phyloP scores from a whole-genome alignment of 768 basidiomycete genomes.

The Trametes maxima region DNA sequence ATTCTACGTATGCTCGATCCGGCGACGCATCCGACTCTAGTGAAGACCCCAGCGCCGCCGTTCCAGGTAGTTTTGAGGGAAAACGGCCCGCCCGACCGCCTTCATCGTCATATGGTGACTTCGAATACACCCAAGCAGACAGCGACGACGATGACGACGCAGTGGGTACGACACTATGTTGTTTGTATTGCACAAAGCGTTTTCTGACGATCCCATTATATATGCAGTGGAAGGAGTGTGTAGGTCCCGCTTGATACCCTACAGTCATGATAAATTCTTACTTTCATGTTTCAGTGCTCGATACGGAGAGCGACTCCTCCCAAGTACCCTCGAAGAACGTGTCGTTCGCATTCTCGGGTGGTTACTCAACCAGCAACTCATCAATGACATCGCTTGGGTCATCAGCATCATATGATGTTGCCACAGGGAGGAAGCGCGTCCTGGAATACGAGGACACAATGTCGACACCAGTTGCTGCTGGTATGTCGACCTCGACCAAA shows the following conservation, averaged over 20 bases:
- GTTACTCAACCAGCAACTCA: neutral
- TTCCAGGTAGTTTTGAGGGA: too few species aligned
- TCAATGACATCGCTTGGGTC: slow-evolving; percentile 15
- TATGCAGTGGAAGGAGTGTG: neutral
- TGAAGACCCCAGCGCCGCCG: too few species aligned
- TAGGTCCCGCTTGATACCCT: neutral
- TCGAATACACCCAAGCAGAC: neutral
- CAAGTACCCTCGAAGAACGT: neutral
- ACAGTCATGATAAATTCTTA: neutral
- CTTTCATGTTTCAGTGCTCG: slow-evolving; percentile 4
- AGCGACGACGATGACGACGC: slow-evolving; percentile 2
- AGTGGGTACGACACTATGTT: neutral
- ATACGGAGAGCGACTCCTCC: slow-evolving; percentile 17
- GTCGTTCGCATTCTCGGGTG: slow-evolving; percentile 12
- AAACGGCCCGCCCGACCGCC: too few species aligned
- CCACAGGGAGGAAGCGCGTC: slow-evolving; percentile 13
- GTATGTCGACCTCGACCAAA: neutral
- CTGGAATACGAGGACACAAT: slow-evolving; percentile 6
- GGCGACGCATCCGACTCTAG: too few species aligned
- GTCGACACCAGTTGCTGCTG: neutral
- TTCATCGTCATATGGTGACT: too few species aligned
- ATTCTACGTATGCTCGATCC: too few species aligned
- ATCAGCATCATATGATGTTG: neutral
- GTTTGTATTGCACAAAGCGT: neutral
- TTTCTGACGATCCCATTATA: neutral